phyloP scores from a whole-genome alignment of 441 rosid species.

The Aleurites moluccanus region DNA sequence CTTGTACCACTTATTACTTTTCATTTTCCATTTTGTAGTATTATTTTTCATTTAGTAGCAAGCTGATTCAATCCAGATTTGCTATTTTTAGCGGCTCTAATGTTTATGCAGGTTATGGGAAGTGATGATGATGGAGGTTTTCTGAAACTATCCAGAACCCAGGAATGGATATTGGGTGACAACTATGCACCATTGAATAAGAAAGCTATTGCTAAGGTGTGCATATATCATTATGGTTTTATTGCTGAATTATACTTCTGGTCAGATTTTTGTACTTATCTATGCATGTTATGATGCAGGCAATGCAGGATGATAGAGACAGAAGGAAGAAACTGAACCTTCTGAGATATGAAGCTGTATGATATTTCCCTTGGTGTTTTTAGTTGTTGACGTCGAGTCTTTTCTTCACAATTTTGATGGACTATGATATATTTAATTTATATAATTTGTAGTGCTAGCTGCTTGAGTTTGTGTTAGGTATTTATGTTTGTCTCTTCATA shows the following conservation, averaged over 20 bases:
- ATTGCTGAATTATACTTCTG: background rate
- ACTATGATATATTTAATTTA: background rate
- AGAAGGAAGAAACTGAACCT: slow-evolving; percentile 81
- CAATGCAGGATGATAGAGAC: slow-evolving; percentile 66
- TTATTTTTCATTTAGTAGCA: background rate
- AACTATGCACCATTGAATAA: slow-evolving; percentile 68
- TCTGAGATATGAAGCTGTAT: slow-evolving; percentile 90
- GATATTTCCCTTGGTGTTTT: slow-evolving; percentile 39
- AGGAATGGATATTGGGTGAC: slow-evolving; percentile 71
- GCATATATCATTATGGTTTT: background rate
- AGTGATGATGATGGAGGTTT: slow-evolving; percentile 58
- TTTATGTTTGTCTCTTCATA: background rate
- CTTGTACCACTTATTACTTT: background rate
- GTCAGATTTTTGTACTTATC: slow-evolving; percentile 16
- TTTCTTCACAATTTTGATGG: background rate
- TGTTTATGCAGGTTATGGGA: slow-evolving; percentile 35
- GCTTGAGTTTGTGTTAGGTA: background rate
- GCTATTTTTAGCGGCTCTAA: background rate
- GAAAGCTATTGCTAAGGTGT: slow-evolving; percentile 68
- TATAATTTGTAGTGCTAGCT: background rate
- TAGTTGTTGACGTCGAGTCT: background rate
- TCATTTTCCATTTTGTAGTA: background rate
- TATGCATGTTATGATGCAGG: slow-evolving; percentile 41
- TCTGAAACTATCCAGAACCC: slow-evolving; percentile 71
- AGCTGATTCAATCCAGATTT: background rate